Base-by-base conservation (phyloP, 805 yeast species). In the Torulaspora delbrueckii region DNA sequence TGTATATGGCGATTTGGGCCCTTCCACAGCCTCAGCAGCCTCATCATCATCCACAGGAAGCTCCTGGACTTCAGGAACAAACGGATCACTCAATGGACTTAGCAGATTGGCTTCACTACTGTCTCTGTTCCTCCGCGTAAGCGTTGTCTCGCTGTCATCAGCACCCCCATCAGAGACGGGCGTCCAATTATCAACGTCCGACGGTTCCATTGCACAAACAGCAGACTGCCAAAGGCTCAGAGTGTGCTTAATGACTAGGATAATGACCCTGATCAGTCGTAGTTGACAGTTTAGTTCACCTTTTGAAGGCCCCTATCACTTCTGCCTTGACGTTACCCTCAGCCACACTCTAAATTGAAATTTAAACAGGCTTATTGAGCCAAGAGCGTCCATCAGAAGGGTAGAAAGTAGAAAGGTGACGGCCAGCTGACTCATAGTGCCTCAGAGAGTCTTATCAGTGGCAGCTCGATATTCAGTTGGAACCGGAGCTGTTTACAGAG, bases 111-210 rank as follows among this genome's bases (percentile, higher is more conserved):
- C 26, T 18, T 19, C 26, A 22, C 25, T 34, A 28, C 40, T 23
- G 14, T 34, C 37, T 30, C 26, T 31, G 14, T 42, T 43, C 23
- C 50, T 45, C 14, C 35, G 40, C 23, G 46, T 48, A 26, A 45
- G 33, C 28, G 52, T 49, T 12, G 45, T 36, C 14, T 46, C 51
- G 19, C 30, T 42, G 38, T 42, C 47, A n/a, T 49, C 53, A 36
- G 27, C 48, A 6, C 33, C 35, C 19, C 38, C 45, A 28, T 49
- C 50, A 18, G 50, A 33, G 8, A 54, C 57, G 4, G 61, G 57
- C 39, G 53, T 59, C 62, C 60, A 58, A 37, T 50, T 43, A 40
- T 52, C 60, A 26, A 57, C 42, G 36, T 24, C 45, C 22, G 51
- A 37, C 30, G 35, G 47, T 40, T 43, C 32, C 31, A 42, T 39